Evolutionary conservation across 2,329 filamentous ascomycete genomes (phyloP).

Genomic region (Sporothrix brunneoviolacea): DNA sequence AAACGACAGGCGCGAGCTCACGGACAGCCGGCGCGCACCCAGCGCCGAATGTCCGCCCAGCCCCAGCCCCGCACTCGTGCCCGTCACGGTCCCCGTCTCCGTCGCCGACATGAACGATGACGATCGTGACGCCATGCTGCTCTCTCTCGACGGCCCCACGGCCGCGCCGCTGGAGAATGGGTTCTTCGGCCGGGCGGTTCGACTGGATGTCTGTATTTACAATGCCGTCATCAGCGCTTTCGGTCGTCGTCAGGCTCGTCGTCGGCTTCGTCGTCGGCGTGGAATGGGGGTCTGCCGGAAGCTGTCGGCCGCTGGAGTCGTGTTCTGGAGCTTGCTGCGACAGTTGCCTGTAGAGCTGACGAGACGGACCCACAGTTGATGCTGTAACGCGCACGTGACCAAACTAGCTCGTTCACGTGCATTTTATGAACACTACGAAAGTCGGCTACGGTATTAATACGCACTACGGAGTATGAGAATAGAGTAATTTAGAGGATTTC

Average conservation of each 20-base stretch:
- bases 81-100: neutral
- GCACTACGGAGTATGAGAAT: no score
- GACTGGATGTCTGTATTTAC: no score
- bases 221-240: neutral
- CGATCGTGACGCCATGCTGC: constrained; percentile 13
- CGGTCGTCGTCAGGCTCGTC: neutral
- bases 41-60: neutral
- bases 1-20: constrained; percentile 60
- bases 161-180: neutral
- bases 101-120: constrained; percentile 9
- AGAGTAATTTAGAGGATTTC: no score
- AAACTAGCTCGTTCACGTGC: constrained; percentile 1
- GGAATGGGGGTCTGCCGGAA: neutral
- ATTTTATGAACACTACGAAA: no score
- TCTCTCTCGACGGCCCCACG: constrained; percentile 3
- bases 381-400: neutral
- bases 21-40: constrained; percentile 42
- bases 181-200: no score
- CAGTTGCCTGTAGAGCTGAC: no score
- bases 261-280: neutral
- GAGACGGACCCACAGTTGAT: neutral
- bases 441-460: no score
- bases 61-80: neutral
- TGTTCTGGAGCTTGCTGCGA: no score
- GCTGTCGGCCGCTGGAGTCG: no score